Conservation (phyloP, 139 green algal genomes). For the Zygnema circumcarinatum region DNA sequence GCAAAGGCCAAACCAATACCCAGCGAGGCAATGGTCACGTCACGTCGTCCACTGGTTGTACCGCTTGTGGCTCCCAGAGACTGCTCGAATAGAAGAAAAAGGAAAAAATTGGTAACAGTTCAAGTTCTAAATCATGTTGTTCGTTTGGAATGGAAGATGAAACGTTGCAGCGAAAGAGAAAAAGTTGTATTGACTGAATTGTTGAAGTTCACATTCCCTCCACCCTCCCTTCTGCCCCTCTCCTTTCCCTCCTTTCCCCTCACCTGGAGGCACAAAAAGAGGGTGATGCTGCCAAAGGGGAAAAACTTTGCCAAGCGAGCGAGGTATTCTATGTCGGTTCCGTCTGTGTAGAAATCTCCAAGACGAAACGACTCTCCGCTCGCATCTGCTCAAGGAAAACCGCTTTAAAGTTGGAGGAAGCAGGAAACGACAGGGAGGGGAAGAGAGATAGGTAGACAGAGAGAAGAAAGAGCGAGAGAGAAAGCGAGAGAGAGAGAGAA, state of each 20-base stretch:
- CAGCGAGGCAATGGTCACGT: background rate
- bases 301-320: background rate
- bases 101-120: background rate
- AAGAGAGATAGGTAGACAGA: background rate
- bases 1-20: background rate
- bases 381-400: background rate
- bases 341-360: background rate
- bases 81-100: background rate
- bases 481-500: background rate
- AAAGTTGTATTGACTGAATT: too few species aligned
- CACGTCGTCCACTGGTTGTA: background rate
- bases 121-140: too few species aligned
- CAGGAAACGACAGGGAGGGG: background rate
- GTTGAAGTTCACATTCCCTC: too few species aligned
- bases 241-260: too few species aligned
- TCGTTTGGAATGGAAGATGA: too few species aligned
- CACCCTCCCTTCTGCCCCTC: too few species aligned
- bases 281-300: background rate
- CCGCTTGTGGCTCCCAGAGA: background rate
- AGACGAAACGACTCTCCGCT: background rate
- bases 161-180: too few species aligned
- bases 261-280: background rate
- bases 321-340: background rate
- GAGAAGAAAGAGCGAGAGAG: background rate
- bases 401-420: background rate